Evolutionary conservation across 1,284 basidiomycete species (phyloP), one percentile per base, ranked within the genome.

Genomic region (Apiotrichum gracile): DNA sequence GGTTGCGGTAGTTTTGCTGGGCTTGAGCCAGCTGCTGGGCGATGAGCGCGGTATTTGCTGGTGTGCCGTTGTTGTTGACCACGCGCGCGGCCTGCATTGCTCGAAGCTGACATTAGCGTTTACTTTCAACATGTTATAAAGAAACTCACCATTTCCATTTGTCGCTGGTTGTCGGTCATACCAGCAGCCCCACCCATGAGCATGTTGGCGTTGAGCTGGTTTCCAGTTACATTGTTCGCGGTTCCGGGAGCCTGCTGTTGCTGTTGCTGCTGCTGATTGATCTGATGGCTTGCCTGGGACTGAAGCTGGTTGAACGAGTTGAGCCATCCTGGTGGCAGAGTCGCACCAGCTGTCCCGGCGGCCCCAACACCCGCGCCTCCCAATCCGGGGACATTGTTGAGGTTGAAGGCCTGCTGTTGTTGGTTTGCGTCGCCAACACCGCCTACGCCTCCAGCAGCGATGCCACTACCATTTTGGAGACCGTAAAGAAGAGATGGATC

Each of bases 401-500:
- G 41, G 51, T 59, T 59, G 53, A 55, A 55, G 22, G 35, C 38
- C 17, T 55, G 57, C 51, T 52, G 52, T 19, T 26, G 26, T 19
- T 52, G 49, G 35, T 26, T 33, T 25, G 21, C 43, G 26, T 42
- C 47, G 26, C 51, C 52, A 10, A 44, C 35, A 17, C 40, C 47
- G 29, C 50, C 52, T 29, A 47, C 47, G 19, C 50, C 50, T 21
- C n/a, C 45, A 8, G 40, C 40, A 19, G 26, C 42, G 22, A 21
- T 54, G 49, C 41, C 46, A 34, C 10, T 31, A 24, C 29, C 41
- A 34, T 54, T 49, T 17, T 42, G 49, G 31, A 54, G 52, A 16
- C 47, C 40, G 47, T 59, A 59, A 29, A 59, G 54, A 37, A 59
- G 49, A 13, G 57, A 55, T 12, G 57, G 54, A 48, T 59, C 54